These are phyloP conservation scores for Moesziomyces globuligerus DNA, from an alignment of 1,284 basidiomycete genomes.

Conservation along the genomic window DNA sequence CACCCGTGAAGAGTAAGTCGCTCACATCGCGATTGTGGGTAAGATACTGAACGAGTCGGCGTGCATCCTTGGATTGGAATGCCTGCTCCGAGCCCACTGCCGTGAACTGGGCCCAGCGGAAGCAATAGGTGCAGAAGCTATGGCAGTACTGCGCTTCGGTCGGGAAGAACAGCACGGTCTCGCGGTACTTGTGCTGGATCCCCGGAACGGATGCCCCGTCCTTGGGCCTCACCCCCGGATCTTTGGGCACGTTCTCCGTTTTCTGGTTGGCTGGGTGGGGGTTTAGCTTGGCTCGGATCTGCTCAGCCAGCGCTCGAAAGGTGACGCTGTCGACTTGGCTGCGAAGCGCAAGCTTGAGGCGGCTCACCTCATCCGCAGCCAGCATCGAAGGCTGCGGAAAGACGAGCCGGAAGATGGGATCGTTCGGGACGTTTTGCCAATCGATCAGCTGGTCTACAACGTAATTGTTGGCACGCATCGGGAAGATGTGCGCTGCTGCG, in stretches of 20 bases:
- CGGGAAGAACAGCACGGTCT: slow-evolving; percentile 8
- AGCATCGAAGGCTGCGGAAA: slow-evolving; percentile 9
- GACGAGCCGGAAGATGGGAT: slow-evolving; percentile 8
- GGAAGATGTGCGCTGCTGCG: slow-evolving; percentile 8
- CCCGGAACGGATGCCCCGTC: background rate
- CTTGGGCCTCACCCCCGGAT: background rate
- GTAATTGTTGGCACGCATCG: slow-evolving; percentile 10
- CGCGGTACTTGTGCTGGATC: slow-evolving; percentile 8
- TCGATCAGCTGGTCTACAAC: slow-evolving; percentile 9
- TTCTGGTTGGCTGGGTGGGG: slow-evolving; percentile 9
- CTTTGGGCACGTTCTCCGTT: slow-evolving; percentile 10
- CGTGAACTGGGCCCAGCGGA: slow-evolving; percentile 12
- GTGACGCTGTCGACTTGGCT: background rate
- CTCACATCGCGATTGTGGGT: slow-evolving; percentile 2
- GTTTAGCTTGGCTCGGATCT: slow-evolving; percentile 4
- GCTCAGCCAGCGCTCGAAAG: slow-evolving; percentile 2
- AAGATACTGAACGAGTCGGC: slow-evolving; percentile 1
- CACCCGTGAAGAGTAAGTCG: slow-evolving; percentile 8
- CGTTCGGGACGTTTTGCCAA: slow-evolving; percentile 5
- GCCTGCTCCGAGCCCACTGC: slow-evolving; percentile 5
- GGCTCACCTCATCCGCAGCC: background rate
- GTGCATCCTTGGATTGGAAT: slow-evolving; percentile 5
- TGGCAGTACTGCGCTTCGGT: slow-evolving; percentile 9
- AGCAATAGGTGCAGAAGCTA: slow-evolving; percentile 12
- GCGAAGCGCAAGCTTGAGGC: slow-evolving; percentile 3